Base-by-base conservation (phyloP, 169 alveolate species). In the Plasmodium chabaudi region DNA sequence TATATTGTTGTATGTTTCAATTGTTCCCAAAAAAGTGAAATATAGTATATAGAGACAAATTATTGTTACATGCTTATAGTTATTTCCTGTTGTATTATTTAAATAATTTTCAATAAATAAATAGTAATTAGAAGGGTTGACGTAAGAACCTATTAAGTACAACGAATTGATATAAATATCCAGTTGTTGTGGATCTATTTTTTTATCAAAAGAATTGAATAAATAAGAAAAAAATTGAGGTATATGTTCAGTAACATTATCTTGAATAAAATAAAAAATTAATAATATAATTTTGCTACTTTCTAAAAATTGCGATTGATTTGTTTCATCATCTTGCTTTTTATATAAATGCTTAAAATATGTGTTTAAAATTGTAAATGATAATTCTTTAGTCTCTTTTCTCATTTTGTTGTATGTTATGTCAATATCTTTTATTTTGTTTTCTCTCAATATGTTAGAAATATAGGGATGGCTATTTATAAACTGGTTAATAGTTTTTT, bases 201-300 rank as follows among this genome's bases (percentile, higher is more conserved):
- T 75, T 1, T 63, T 75, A 61, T 75, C 88, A 75, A 75, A 75
- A 12, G 68, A 25, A 51, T 27, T n/a, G 1, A 75, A 19, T 46
- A 60, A 39, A 47, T 61, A 68, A 25, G 88, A 23, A 61, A 75
- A 47, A 13, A 75, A 75, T 9, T 39, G 44, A 17, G 88, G 88
- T n/a, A 75, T 64, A 75, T 75, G 88, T 75, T 75, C 88, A 15
- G 88, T 75, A 25, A 75, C 25, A 44, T 75, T 75, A 47, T 75
- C 88, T 63, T 75, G 70, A 44, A 75, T 75, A 42, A 75, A 75
- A 75, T 75, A 75, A 63, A 75, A 75, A 10, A 75, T 53, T 75
- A 63, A 17, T 42, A 75, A 75, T 42, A 75, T 75, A 46, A 75
- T 75, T 75, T 75, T 75, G 2, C 67, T 55, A 10, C 44, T 61